These are phyloP conservation scores for Avena sativa DNA, from an alignment of 176 grass and related monocot genomes.

Conservation along the genomic window DNA sequence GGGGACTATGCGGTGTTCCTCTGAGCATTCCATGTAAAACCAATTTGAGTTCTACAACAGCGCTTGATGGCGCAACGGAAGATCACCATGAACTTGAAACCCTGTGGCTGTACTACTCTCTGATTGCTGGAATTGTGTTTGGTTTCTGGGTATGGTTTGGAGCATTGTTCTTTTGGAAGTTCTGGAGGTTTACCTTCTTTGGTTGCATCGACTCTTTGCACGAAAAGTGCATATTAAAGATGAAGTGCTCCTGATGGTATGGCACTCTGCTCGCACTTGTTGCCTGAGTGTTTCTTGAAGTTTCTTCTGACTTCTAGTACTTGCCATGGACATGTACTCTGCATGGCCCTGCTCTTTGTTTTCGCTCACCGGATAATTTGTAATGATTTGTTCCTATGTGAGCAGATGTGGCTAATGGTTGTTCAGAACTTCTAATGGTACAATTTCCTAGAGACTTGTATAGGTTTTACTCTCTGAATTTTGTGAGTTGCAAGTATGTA, in stretches of 20 bases:
- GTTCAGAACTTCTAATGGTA: neutral
- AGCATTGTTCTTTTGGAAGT: neutral
- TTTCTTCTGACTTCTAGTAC: neutral
- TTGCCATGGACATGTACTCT: neutral
- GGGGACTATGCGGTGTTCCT: conserved; percentile 25
- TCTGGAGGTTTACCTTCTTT: neutral
- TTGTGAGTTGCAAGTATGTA: neutral
- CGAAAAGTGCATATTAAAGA: neutral
- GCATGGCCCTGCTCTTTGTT: neutral
- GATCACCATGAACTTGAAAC: neutral
- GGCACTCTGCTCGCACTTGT: too few species aligned
- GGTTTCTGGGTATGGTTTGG: neutral
- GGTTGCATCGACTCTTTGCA: neutral
- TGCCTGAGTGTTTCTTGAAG: neutral
- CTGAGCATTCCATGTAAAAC: neutral
- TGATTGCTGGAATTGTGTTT: neutral
- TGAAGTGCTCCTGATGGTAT: neutral
- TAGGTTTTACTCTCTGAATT: neutral
- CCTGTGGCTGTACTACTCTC: neutral
- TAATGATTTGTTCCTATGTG: neutral
- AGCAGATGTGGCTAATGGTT: neutral
- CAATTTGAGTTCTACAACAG: neutral
- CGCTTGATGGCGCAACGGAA: neutral
- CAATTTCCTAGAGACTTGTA: neutral
- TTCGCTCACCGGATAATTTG: neutral